Evolutionary conservation across 2,329 filamentous ascomycete species (phyloP).

Genomic region (Calonectria pauciramosa): DNA sequence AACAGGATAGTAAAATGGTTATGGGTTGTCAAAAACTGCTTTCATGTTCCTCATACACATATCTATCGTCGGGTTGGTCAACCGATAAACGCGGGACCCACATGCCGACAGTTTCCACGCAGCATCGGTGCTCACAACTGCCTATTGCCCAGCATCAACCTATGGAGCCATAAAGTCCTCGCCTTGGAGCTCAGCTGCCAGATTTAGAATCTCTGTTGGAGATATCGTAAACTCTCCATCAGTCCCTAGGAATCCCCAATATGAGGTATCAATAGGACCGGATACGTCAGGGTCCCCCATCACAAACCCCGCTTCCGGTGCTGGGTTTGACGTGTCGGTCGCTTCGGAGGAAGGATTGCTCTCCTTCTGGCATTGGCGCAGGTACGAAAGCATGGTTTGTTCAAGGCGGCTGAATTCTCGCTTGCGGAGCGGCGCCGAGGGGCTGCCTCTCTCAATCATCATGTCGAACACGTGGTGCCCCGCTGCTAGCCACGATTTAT

Average conservation of each 20-base stretch:
- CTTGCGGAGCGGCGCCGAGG: constrained; percentile 21
- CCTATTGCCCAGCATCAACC: neutral
- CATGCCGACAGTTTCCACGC: neutral
- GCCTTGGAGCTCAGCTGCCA: constrained; percentile 3
- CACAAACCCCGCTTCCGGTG: neutral
- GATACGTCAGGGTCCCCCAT: neutral
- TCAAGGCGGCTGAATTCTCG: constrained; percentile 19
- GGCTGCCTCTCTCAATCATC: constrained; percentile 17
- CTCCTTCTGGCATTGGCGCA: neutral
- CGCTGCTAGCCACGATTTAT: constrained; percentile 6
- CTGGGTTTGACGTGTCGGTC: neutral
- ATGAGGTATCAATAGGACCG: neutral
- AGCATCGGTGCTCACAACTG: too few species aligned
- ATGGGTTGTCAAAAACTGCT: too few species aligned
- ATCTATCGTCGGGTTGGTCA: neutral
- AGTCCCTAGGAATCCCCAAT: neutral
- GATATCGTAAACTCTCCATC: constrained; percentile 5
- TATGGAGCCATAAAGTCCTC: constrained; percentile 5
- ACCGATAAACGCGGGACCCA: neutral
- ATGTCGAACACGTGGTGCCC: constrained; percentile 9
- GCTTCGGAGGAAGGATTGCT: neutral
- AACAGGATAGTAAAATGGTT: too few species aligned
- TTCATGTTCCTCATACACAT: too few species aligned
- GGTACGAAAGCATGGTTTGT: constrained; percentile 24
- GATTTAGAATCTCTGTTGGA: neutral